Base-by-base conservation (phyloP, 106 monocot genomes). In the Acorus gramineus region DNA sequence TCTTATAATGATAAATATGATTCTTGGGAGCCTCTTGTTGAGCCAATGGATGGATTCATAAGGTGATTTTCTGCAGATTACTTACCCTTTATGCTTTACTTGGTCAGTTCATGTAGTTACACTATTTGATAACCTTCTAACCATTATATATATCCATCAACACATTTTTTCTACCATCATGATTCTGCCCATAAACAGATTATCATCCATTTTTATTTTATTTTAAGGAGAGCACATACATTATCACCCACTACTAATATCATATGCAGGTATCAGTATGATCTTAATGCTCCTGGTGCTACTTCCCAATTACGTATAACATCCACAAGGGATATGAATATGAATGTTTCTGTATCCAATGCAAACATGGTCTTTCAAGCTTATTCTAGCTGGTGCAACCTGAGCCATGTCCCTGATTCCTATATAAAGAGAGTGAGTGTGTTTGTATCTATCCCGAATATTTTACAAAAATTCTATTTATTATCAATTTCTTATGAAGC, bases 1-100 rank as follows among this genome's bases (percentile, higher is more conserved):
- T 98, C 91, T 53, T 98, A 81, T 61, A 98, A 92, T 86, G 98
- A 98, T 73, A 98, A 89, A 66, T 79, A 83, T 81, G 92, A 88
- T 76, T 56, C 83, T n/a, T 98, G 98, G 98, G 98, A 98, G 69
- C 98, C 98, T 53, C 72, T 98, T 57, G 54, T 98, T 74, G 98
- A 98, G 75, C 91, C 88, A 47, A 79, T 69, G 11, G 87, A 98
- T 85, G 92, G 81, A 61, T 92, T 88, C 78, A 46, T 92, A 70
- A 92, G 98, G 98, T 92, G 63, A 56, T 5, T 4, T 44, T 49
- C 56, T 11, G 54, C 28, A 11, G 11, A n/a, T 49, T 11, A 14
- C 43, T 8, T 58, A 8, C 9, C 3, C 55, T 14, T 45, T 42
- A 46, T 6, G 44, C 10, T 5, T 50, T 57, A 3, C 5, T 42